Percentiles rank a stretch among this genome's conserved stretches.
Conservation (phyloP, 805 yeast genomes). For the Spathaspora arborariae region DNA sequence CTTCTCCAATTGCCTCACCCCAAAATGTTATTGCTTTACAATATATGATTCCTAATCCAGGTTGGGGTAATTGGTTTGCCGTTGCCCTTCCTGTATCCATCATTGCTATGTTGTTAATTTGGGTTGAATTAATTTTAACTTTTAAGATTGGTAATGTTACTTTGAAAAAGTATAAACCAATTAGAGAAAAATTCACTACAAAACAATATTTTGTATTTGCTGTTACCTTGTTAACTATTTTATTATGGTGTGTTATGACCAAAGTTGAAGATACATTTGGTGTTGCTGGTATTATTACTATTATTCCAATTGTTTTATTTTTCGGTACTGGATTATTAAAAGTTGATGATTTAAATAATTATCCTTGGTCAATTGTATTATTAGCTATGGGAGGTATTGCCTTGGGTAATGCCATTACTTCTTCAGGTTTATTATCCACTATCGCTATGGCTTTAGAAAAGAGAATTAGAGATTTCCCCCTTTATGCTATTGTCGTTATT, state of each 20-base stretch:
- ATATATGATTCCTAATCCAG: constrained; percentile 76
- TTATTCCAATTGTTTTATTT: constrained; percentile 45
- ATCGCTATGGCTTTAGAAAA: constrained; percentile 43
- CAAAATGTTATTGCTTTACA: constrained; percentile 91
- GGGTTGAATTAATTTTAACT: constrained; percentile 67
- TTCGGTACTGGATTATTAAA: constrained; percentile 49
- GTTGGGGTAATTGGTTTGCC: constrained; percentile 93
- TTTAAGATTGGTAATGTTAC: constrained; percentile 50
- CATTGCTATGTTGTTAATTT: constrained; percentile 60
- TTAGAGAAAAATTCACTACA: constrained; percentile 41
- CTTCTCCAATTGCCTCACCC: constrained; percentile 96
- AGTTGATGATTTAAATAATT: constrained; percentile 46
- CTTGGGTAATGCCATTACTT: constrained; percentile 47
- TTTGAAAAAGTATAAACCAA: constrained; percentile 46
- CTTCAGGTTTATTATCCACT: constrained; percentile 45
- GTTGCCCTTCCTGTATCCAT: constrained; percentile 78
- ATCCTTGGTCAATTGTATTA: constrained; percentile 53
- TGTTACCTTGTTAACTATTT: constrained; percentile 42
- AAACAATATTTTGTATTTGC: constrained; percentile 41
- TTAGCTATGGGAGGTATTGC: constrained; percentile 57
- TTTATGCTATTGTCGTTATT: constrained; percentile 43
- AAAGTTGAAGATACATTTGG: constrained; percentile 43
- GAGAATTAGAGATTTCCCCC: constrained; percentile 37
- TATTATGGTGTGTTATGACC: constrained; percentile 48
- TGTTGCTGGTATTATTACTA: constrained; percentile 45